phyloP scores from a whole-genome alignment of 2,329 filamentous ascomycete genomes.

The Colletotrichum gloeosporioides region DNA sequence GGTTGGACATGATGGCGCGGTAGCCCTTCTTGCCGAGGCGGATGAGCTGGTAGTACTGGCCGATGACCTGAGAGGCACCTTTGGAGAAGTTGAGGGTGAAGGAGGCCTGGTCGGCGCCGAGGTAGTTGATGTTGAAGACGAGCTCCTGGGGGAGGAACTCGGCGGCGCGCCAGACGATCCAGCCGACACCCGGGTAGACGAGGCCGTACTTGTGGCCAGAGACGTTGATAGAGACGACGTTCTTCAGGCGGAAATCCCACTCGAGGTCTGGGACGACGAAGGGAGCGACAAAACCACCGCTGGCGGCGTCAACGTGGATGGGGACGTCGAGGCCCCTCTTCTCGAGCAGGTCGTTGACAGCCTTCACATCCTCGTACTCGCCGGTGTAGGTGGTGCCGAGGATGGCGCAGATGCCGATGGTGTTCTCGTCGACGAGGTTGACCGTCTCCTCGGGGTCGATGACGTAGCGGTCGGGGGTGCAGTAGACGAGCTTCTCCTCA shows the following conservation, averaged over 20 bases:
- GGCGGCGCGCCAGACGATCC: constrained; percentile 87
- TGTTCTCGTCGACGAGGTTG: constrained; percentile 68
- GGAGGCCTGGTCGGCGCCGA: constrained; percentile 91
- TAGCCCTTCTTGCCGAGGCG: constrained; percentile 93
- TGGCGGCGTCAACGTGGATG: constrained; percentile 94
- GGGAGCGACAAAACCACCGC: constrained; percentile 90
- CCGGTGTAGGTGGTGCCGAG: constrained; percentile 94
- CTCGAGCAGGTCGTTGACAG: constrained; percentile 85
- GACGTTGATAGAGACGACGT: constrained; percentile 92
- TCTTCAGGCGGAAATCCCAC: constrained; percentile 92
- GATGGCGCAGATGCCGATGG: constrained; percentile 91
- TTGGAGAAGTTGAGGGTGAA: constrained; percentile 99
- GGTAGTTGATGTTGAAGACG: constrained; percentile 99
- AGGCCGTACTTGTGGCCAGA: constrained; percentile 85
- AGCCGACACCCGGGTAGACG: constrained; percentile 91
- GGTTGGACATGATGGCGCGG: constrained; percentile 90
- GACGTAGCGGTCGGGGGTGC: constrained; percentile 64
- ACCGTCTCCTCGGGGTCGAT: constrained; percentile 69
- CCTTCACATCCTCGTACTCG: constrained; percentile 93
- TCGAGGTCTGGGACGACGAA: constrained; percentile 84
- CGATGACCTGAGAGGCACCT: constrained; percentile 91
- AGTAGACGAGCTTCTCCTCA: constrained; percentile 82
- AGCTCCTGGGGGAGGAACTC: constrained; percentile 88
- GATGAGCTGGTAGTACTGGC: constrained; percentile 97
- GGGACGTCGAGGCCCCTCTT: constrained; percentile 78